A percentile compares a stretch with the other conserved stretches of the same genome.
Evolutionary conservation across 768 basidiomycete species (phyloP).

Genomic region (Tylopilus sp.): DNA sequence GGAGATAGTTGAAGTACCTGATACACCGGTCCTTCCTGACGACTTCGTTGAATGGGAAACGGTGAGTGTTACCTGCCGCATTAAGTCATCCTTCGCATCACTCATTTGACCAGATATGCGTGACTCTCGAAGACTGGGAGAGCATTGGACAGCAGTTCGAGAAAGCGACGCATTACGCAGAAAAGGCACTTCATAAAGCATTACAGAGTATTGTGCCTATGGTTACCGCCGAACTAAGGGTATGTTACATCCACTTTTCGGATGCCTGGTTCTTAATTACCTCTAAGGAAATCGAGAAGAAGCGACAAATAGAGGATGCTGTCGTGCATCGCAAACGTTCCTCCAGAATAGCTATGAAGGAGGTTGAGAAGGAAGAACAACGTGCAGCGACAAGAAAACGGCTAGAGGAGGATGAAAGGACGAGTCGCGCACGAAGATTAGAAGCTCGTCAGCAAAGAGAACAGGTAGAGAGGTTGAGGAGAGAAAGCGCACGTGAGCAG

Average conservation of each 20-base stretch:
- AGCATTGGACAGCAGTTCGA: constrained; percentile 71
- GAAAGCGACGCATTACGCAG: constrained; percentile 72
- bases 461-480: constrained; percentile 47
- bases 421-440: constrained; percentile 56
- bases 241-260: constrained; percentile 24
- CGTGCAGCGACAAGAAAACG: constrained; percentile 54
- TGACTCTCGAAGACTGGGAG: constrained; percentile 84
- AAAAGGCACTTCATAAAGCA: constrained; percentile 73
- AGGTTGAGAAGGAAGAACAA: constrained; percentile 75
- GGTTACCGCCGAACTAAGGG: constrained; percentile 67
- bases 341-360: constrained; percentile 79
- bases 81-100: neutral
- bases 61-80: constrained; percentile 41
- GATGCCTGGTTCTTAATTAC: constrained; percentile 4
- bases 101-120: constrained; percentile 62
- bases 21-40: constrained; percentile 33
- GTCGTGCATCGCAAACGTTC: constrained; percentile 86
- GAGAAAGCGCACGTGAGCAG: constrained; percentile 61
- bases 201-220: constrained; percentile 68
- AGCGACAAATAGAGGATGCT: constrained; percentile 66
- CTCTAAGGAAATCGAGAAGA: constrained; percentile 57
- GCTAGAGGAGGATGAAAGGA: constrained; percentile 66
- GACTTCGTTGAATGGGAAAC: constrained; percentile 90
- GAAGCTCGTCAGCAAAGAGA: constrained; percentile 57
- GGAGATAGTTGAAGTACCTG: neutral